Conservation (phyloP, 257 asterid species). For the Solanum pennellii region DNA sequence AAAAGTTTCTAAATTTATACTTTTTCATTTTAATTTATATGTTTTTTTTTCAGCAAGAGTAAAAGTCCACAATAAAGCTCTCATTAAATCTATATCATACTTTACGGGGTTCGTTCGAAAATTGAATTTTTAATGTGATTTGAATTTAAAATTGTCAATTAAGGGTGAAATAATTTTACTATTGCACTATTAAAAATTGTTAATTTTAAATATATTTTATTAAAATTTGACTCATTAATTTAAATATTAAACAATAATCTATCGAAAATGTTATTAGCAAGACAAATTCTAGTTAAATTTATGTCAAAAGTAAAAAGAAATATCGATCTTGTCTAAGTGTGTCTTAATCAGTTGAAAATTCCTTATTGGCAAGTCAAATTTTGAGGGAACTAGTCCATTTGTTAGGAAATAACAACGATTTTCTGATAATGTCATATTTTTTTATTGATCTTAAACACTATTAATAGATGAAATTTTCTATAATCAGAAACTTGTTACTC, state of each 20-base stretch:
- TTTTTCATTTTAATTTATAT: neutral
- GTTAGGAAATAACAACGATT: too few species aligned
- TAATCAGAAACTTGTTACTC: neutral
- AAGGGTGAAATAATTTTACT: too few species aligned
- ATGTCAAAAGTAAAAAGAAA: too few species aligned
- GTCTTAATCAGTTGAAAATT: neutral
- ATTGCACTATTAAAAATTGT: rapidly evolving
- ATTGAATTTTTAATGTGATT: too few species aligned
- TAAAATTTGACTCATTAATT: too few species aligned
- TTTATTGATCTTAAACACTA: too few species aligned
- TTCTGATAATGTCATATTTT: too few species aligned
- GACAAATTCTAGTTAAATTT: too few species aligned
- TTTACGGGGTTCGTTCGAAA: rapidly evolving
- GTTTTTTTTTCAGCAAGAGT: too few species aligned
- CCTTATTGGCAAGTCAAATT: neutral
- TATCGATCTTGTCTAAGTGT: neutral
- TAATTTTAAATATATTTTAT: too few species aligned
- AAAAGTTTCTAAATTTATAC: neutral
- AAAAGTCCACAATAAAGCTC: neutral
- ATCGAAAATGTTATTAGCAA: neutral
- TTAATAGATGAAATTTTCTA: neutral
- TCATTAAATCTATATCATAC: rapidly evolving
- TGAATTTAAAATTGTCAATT: rapidly evolving
- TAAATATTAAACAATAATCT: too few species aligned
- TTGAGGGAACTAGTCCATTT: neutral